phyloP scores from a whole-genome alignment of 768 basidiomycete genomes.

The Rhodosporidiobolus odoratus region DNA sequence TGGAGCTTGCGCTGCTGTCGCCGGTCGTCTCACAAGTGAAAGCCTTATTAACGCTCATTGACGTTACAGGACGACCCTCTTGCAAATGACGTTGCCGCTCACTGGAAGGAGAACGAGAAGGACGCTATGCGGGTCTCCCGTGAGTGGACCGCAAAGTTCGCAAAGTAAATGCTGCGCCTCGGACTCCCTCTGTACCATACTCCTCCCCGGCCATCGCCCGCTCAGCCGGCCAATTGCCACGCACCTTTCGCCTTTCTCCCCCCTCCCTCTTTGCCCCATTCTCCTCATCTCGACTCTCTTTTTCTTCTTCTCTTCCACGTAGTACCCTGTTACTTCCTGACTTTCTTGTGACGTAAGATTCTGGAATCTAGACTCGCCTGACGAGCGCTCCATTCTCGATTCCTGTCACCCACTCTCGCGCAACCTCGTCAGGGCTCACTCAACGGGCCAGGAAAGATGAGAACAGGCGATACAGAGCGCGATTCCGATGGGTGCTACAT shows the following conservation, averaged over 20 bases:
- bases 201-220: background rate
- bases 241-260: background rate
- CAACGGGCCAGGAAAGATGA: no score
- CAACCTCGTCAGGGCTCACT: background rate
- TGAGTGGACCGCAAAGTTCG: constrained; percentile 93
- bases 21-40: background rate
- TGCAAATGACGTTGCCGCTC: constrained; percentile 85
- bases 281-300: background rate
- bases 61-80: constrained; percentile 66
- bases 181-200: background rate
- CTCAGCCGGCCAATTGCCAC: no score
- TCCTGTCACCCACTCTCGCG: background rate
- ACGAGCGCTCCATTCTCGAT: background rate
- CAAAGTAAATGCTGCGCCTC: constrained; percentile 43
- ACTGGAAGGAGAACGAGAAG: constrained; percentile 95
- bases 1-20: background rate
- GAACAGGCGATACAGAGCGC: no score
- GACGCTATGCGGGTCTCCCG: constrained; percentile 85
- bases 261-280: background rate
- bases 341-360: background rate
- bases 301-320: background rate
- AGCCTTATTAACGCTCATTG: background rate
- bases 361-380: background rate
- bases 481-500: no score
- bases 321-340: background rate